Evolutionary conservation across 768 basidiomycete species (phyloP).

Genomic region (Cystoderma amianthinum): DNA sequence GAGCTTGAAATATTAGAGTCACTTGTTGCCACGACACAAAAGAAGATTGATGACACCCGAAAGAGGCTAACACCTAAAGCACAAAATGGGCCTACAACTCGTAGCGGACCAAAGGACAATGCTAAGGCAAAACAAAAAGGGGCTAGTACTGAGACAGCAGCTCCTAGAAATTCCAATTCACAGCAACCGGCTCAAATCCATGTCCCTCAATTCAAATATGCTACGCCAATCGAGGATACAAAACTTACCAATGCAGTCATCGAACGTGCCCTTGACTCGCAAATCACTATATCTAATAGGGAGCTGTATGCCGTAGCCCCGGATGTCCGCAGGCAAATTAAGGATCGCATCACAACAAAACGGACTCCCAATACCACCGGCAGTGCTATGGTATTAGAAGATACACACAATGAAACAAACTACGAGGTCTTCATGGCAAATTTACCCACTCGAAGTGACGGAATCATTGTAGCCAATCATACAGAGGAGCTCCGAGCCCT

Average conservation of each 20-base stretch:
- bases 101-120: background rate
- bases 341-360: no score
- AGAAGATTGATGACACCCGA: no score
- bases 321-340: conserved; percentile 13
- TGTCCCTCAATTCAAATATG: conserved; percentile 2
- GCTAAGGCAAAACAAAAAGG: no score
- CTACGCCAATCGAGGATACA: conserved; percentile 9
- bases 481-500: background rate
- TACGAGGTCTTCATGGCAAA: background rate
- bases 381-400: background rate
- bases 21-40: no score
- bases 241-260: conserved; percentile 8
- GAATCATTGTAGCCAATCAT: no score
- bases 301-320: conserved; percentile 11
- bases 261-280: conserved; percentile 8
- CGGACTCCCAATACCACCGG: conserved; percentile 11
- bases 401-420: background rate
- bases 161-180: background rate
- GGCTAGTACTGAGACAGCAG: background rate
- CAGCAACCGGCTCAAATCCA: no score
- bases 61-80: background rate
- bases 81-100: background rate
- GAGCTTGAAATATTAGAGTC: no score
- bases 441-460: no score
- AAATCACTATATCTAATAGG: conserved; percentile 13